Evolutionary conservation across 2,329 filamentous ascomycete genomes (phyloP).

Genomic region (Fusarium oligoseptatum): DNA sequence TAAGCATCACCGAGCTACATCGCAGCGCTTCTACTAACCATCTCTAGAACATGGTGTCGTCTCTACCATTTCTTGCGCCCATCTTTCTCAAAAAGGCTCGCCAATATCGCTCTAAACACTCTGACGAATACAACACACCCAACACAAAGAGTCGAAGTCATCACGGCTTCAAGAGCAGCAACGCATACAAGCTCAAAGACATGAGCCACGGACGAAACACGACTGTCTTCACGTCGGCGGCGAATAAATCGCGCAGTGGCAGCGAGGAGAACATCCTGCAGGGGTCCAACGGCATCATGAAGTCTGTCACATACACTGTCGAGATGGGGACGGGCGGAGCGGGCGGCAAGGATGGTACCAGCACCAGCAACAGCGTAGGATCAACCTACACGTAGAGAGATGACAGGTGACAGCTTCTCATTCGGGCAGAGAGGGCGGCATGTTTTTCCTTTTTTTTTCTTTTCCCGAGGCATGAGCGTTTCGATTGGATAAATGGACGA

Average conservation of each 20-base stretch:
- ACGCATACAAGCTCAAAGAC: slow-evolving; percentile 56
- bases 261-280: slow-evolving; percentile 58
- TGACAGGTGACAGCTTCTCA: neutral
- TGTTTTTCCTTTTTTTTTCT: neutral
- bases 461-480: neutral
- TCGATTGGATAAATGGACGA: slow-evolving; percentile 4
- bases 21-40: neutral
- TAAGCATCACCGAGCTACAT: slow-evolving; percentile 48
- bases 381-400: neutral
- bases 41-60: slow-evolving; percentile 60
- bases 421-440: neutral
- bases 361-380: neutral
- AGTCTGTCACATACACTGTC: slow-evolving; percentile 59
- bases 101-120: slow-evolving; percentile 56
- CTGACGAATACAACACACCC: slow-evolving; percentile 48
- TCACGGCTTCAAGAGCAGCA: slow-evolving; percentile 46
- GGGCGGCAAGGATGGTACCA: neutral
- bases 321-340: slow-evolving; percentile 50
- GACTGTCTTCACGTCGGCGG: slow-evolving; percentile 46
- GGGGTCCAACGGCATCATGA: slow-evolving; percentile 53
- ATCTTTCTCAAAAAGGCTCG: slow-evolving; percentile 58
- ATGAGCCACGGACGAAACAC: slow-evolving; percentile 51
- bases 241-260: slow-evolving; percentile 43
- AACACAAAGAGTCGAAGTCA: slow-evolving; percentile 39
- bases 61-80: slow-evolving; percentile 60